Evolutionary conservation across 345 rosid genomes (phyloP).

Genomic region (Rubroshorea leprosula): DNA sequence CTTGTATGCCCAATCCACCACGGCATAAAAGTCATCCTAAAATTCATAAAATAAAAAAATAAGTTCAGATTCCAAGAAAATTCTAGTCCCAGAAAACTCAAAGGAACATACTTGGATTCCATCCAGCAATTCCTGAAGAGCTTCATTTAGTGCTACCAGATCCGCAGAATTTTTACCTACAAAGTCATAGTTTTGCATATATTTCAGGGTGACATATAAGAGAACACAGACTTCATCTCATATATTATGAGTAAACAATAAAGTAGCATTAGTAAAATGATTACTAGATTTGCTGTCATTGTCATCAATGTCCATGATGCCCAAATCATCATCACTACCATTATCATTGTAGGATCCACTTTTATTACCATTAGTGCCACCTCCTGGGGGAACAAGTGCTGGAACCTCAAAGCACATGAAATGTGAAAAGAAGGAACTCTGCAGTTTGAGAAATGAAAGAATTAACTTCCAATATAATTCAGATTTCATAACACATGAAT

Average conservation of each 20-base stretch:
- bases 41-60: constrained; percentile 19
- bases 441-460: constrained; percentile 31
- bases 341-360: constrained; percentile 45
- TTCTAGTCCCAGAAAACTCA: not conserved
- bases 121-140: constrained; percentile 94
- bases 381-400: constrained; percentile 84
- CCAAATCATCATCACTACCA: constrained; percentile 76
- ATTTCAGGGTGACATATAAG: constrained; percentile 6
- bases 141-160: constrained; percentile 73
- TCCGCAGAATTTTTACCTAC: constrained; percentile 75
- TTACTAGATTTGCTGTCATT: constrained; percentile 71
- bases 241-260: constrained; percentile 11
- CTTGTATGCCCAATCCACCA: constrained; percentile 99
- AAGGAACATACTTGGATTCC: constrained; percentile 69
- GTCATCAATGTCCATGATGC: constrained; percentile 91
- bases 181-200: constrained; percentile 18
- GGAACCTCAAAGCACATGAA: constrained; percentile 99
- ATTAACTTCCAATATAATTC: constrained; percentile 9
- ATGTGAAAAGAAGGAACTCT: constrained; percentile 99
- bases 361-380: constrained; percentile 54
- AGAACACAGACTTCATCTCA: constrained; percentile 10
- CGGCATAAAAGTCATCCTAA: constrained; percentile 97
- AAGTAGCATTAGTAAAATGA: constrained; percentile 9
- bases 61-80: not conserved
- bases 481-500: constrained; percentile 11